phyloP scores from a whole-genome alignment of 495 filamentous ascomycete species.

The Penicillium desertorum region DNA sequence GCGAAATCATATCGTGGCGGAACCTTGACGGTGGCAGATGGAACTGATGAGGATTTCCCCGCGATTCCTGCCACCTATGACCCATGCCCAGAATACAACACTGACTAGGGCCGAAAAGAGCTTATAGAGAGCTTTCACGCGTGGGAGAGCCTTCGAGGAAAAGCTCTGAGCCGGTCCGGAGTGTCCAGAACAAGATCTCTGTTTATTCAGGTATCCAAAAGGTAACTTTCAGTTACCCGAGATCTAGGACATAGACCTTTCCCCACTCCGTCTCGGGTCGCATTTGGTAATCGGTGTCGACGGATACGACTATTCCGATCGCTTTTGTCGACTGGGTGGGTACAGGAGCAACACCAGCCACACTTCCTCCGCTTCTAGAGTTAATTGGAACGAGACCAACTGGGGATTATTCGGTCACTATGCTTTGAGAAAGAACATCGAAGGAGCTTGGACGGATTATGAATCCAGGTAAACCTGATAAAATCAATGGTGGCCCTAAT shows the following conservation, averaged over 20 bases:
- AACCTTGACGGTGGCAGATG: no score
- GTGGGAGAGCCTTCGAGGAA: not conserved
- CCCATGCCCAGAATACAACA: not conserved
- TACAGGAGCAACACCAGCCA: not conserved
- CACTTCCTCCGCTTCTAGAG: not conserved
- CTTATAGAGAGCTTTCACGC: not conserved
- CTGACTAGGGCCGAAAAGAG: not conserved
- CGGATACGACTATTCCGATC: not conserved
- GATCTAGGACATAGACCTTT: not conserved
- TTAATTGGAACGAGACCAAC: not conserved
- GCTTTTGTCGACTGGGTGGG: not conserved
- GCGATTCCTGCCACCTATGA: not conserved
- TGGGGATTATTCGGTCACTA: not conserved
- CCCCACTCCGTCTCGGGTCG: not conserved
- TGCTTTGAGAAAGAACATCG: not conserved
- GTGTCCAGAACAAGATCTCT: not conserved
- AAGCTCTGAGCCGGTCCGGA: not conserved
- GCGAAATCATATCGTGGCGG: no score
- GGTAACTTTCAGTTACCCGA: not conserved
- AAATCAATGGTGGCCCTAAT: no score
- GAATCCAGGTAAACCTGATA: no score
- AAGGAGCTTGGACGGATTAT: no score
- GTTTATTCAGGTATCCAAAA: not conserved
- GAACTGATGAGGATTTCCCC: constrained; percentile 7
- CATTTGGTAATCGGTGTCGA: not conserved